phyloP scores from a whole-genome alignment of 495 filamentous ascomycete species.

The Amorphotheca resinae region DNA sequence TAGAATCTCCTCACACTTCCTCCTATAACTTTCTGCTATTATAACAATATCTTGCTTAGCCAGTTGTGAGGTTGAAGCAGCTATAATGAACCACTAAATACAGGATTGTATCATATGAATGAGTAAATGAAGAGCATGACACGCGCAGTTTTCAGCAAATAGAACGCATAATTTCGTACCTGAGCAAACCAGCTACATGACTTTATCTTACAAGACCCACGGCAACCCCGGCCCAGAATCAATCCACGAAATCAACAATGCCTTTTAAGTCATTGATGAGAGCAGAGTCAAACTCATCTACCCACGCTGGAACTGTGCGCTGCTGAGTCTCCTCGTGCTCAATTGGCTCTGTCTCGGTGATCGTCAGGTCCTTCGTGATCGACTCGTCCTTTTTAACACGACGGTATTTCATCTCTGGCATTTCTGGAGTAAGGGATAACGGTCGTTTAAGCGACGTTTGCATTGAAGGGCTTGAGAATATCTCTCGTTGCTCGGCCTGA shows the following conservation, averaged over 20 bases:
- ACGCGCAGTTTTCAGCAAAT: neutral
- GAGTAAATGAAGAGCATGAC: neutral
- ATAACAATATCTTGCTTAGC: too few species aligned
- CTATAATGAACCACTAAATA: too few species aligned
- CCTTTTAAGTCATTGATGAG: slow-evolving; percentile 35
- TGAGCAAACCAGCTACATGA: neutral
- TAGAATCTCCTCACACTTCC: neutral
- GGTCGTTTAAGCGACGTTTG: slow-evolving; percentile 4
- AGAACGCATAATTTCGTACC: neutral
- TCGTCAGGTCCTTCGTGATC: neutral
- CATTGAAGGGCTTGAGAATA: slow-evolving; percentile 8
- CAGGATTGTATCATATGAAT: too few species aligned
- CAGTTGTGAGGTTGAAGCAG: too few species aligned
- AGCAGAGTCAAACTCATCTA: slow-evolving; percentile 34
- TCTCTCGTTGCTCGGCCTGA: slow-evolving; percentile 7
- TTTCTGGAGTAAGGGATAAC: slow-evolving; percentile 4
- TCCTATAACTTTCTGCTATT: slow-evolving; percentile 2
- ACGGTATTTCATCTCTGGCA: slow-evolving; percentile 5
- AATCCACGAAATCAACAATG: slow-evolving; percentile 35
- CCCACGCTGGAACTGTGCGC: slow-evolving; percentile 29
- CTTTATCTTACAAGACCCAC: too few species aligned
- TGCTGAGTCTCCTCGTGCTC: neutral
- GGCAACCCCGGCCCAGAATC: too few species aligned
- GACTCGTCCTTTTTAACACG: slow-evolving; percentile 7
- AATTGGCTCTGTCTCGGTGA: neutral